Conservation (phyloP, 768 basidiomycete species). For the Podaxis pistillaris region DNA sequence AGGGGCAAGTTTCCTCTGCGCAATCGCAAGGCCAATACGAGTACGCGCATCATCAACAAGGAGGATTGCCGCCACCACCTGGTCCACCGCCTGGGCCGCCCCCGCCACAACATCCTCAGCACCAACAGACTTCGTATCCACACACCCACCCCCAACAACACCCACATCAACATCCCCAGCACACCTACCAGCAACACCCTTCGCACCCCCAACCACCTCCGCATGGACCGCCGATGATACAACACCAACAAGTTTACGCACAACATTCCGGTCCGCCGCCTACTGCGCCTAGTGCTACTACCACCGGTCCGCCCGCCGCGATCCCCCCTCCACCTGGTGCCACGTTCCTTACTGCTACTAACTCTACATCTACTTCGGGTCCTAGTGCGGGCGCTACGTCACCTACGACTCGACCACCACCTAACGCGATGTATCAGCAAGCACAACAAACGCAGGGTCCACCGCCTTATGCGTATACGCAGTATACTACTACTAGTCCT, state of each 20-base stretch:
- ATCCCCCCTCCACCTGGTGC: constrained; percentile 20
- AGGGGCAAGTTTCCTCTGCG: constrained; percentile 12
- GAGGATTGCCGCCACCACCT: constrained; percentile 17
- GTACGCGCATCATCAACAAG: constrained; percentile 21
- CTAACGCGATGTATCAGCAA: constrained; percentile 16
- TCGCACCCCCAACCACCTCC: constrained; percentile 20
- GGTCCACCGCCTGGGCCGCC: constrained; percentile 20
- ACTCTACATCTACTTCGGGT: neutral
- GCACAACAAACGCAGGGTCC: constrained; percentile 18
- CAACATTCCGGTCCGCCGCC: constrained; percentile 14
- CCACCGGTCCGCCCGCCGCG: constrained; percentile 15
- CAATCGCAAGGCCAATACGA: constrained; percentile 20
- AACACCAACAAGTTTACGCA: constrained; percentile 15
- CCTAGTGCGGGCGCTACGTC: neutral
- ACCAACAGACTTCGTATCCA: constrained; percentile 15
- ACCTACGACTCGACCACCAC: neutral
- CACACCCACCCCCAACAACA: constrained; percentile 15
- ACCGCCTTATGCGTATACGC: constrained; percentile 11
- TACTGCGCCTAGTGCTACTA: constrained; percentile 14
- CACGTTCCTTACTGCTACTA: constrained; percentile 9
- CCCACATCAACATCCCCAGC: constrained; percentile 14
- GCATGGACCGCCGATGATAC: constrained; percentile 12
- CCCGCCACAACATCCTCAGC: constrained; percentile 24
- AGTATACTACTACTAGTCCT: constrained; percentile 22
- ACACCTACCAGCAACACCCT: constrained; percentile 17